Conservation (phyloP, 148 eudicot genomes). For the Spergularia bocconei region DNA sequence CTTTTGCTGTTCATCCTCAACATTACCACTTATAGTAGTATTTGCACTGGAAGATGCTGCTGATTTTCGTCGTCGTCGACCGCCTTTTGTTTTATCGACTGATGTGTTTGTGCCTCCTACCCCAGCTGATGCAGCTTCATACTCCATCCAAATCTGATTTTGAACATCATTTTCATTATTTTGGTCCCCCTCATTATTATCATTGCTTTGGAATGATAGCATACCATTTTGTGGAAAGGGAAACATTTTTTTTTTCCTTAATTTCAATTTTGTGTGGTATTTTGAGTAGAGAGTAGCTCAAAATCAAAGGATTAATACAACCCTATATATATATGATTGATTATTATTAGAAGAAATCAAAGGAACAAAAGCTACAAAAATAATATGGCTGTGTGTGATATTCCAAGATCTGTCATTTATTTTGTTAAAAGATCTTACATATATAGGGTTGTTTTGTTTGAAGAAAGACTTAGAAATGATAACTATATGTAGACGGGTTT, state of each 20-base stretch:
- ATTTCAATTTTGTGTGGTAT: background rate
- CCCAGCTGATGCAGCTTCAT: background rate
- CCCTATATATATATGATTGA: too few species aligned
- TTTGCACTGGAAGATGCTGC: background rate
- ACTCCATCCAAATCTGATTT: conserved; percentile 15
- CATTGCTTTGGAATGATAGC: conserved; percentile 20
- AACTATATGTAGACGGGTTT: too few species aligned
- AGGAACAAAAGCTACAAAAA: too few species aligned
- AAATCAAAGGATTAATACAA: too few species aligned
- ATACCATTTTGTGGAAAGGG: conserved; percentile 16
- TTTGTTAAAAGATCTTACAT: too few species aligned
- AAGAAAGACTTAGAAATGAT: too few species aligned
- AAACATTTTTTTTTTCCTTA: conserved; percentile 10
- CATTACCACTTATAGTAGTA: background rate
- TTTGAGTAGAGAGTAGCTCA: background rate
- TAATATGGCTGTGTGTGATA: too few species aligned
- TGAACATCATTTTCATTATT: background rate
- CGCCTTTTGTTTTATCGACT: conserved; percentile 4
- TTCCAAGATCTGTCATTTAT: too few species aligned
- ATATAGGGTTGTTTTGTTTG: too few species aligned
- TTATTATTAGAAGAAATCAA: too few species aligned
- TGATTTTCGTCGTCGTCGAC: conserved; percentile 15
- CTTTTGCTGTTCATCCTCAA: conserved; percentile 17
- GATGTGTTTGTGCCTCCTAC: conserved; percentile 3
- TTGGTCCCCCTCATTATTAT: conserved; percentile 16